phyloP scores from a whole-genome alignment of 202 grass and related monocot species.

The Setaria viridis region DNA sequence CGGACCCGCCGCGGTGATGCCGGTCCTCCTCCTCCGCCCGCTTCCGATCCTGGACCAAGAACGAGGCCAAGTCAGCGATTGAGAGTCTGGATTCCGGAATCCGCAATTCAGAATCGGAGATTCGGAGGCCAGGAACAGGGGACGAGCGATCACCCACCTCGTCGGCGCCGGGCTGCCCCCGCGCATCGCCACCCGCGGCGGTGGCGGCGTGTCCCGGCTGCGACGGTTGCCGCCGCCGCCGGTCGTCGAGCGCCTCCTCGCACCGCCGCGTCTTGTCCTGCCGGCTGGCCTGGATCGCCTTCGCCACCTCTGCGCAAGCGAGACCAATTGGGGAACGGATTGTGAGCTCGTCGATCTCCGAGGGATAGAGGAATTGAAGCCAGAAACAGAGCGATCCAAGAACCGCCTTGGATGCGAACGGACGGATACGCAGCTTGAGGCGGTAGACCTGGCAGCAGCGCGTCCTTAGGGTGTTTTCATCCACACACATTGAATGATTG shows the following conservation, averaged over 20 bases:
- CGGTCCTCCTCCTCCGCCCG: neutral
- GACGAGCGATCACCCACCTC: conserved; percentile 2
- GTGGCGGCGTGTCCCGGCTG: too few relatives aligned
- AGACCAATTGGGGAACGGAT: neutral
- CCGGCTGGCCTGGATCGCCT: conserved; percentile 61
- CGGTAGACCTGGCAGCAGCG: conserved; percentile 73
- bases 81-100: neutral
- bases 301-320: conserved; percentile 58
- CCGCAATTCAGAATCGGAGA: neutral
- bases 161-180: neutral
- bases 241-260: neutral
- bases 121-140: neutral
- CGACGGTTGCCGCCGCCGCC: too few relatives aligned
- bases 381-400: neutral
- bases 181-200: neutral
- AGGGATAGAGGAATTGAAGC: neutral
- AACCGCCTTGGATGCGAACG: neutral
- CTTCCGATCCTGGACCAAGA: conserved; percentile 36
- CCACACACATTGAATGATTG: too few relatives aligned
- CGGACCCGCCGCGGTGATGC: conserved; percentile 25
- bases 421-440: conserved; percentile 55
- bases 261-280: conserved; percentile 57
- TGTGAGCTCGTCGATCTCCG: neutral
- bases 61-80: neutral
- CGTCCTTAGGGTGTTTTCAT: conserved; percentile 44